Conservation (phyloP, 352 stramenopile species). For the Globisporangium echinulatum region DNA sequence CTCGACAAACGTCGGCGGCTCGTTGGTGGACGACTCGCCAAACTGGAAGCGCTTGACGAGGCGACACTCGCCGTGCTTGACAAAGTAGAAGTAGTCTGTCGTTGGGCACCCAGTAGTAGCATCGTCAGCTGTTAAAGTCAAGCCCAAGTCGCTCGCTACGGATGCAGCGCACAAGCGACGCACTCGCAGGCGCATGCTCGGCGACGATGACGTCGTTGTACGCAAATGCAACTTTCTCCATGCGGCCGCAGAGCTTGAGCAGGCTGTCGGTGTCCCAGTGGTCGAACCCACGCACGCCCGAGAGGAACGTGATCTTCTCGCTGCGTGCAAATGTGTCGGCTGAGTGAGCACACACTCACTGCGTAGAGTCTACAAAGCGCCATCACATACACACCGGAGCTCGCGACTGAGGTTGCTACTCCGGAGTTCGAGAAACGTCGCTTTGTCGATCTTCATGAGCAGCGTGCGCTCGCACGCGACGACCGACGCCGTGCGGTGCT, state of each 20-base stretch:
- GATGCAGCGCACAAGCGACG: conserved; percentile 1
- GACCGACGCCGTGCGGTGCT: conserved; percentile 58
- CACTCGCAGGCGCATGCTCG: conserved; percentile 52
- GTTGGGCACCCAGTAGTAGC: not conserved
- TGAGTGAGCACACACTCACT: too few species aligned
- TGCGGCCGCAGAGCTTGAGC: conserved; percentile 45
- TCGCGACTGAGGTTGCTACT: conserved; percentile 49
- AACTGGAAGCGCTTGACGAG: conserved; percentile 46
- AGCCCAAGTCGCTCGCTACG: not conserved
- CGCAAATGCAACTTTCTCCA: conserved; percentile 49
- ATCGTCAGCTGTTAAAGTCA: not conserved
- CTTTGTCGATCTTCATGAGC: conserved; percentile 66
- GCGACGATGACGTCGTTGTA: conserved; percentile 62
- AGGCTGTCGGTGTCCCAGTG: conserved; percentile 63
- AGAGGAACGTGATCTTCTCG: conserved; percentile 63
- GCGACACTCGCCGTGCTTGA: conserved; percentile 58
- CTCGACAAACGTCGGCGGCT: conserved; percentile 39
- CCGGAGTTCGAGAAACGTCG: conserved; percentile 53
- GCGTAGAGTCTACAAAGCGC: too few species aligned
- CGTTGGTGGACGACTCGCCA: not conserved
- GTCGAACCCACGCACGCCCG: conserved; percentile 32
- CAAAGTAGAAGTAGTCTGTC: conserved; percentile 53
- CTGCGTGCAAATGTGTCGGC: conserved; percentile 12
- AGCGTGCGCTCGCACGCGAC: conserved; percentile 59
- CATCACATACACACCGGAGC: conserved; percentile 27